A percentile compares a stretch with the other conserved stretches of the same genome.
These are phyloP conservation scores for Babesia divergens DNA, from an alignment of 169 alveolate species.

Conservation along the genomic window DNA sequence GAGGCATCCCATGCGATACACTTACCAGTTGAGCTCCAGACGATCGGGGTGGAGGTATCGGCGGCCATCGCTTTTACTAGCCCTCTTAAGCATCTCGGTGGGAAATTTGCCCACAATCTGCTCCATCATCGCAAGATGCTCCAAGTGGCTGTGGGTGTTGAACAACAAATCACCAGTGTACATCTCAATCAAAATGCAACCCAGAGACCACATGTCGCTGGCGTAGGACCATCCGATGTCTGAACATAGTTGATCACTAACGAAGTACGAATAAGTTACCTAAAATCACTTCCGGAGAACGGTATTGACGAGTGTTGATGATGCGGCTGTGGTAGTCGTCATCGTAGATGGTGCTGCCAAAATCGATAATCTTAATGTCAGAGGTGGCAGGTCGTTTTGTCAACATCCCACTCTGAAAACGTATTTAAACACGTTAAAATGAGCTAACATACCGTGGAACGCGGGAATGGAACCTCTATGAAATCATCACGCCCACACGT, in stretches of 20 bases:
- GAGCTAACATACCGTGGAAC: conserved; percentile 53
- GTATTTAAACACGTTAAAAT: not conserved
- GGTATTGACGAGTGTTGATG: conserved; percentile 96
- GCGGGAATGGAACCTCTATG: conserved; percentile 71
- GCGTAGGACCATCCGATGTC: conserved; percentile 90
- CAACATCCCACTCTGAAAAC: conserved; percentile 56
- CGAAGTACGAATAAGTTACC: conserved; percentile 60
- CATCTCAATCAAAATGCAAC: conserved; percentile 91
- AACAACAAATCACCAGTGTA: conserved; percentile 91
- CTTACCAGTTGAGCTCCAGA: conserved; percentile 71
- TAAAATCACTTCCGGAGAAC: conserved; percentile 98
- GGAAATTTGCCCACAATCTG: conserved; percentile 70
- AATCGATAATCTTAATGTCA: conserved; percentile 93
- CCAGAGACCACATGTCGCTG: conserved; percentile 96
- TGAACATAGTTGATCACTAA: not conserved
- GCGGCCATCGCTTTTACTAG: conserved; percentile 68
- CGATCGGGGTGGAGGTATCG: conserved; percentile 54
- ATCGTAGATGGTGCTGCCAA: conserved; percentile 97
- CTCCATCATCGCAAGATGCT: conserved; percentile 93
- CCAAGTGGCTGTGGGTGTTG: conserved; percentile 91
- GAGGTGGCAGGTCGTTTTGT: conserved; percentile 80
- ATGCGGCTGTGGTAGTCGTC: conserved; percentile 93
- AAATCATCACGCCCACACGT: conserved; percentile 65
- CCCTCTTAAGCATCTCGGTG: conserved; percentile 56
- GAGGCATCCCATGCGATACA: not conserved